A percentile compares a stretch with the other conserved stretches of the same genome.
phyloP scores from a whole-genome alignment of 176 grass and related monocot species.

The Otatea glauca region DNA sequence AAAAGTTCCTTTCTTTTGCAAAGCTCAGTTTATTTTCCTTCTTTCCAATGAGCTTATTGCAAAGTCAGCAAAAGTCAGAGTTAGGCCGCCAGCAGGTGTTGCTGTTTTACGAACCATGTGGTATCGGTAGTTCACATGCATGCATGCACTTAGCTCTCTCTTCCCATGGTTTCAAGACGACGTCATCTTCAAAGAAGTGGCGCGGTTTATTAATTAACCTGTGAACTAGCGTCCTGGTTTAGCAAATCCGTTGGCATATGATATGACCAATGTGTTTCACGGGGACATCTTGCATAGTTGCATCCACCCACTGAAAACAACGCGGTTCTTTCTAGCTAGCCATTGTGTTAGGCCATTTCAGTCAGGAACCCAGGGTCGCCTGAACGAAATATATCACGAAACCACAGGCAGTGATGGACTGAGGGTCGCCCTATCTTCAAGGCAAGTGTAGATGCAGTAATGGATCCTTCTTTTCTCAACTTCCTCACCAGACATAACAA shows the following conservation, averaged over 20 bases:
- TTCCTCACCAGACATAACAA: background rate
- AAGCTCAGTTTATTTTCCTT: background rate
- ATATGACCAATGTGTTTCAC: background rate
- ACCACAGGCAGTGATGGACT: no score
- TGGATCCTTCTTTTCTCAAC: background rate
- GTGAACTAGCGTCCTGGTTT: background rate
- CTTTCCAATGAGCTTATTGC: background rate
- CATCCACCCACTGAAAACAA: background rate
- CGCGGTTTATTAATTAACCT: background rate
- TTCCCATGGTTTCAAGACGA: background rate
- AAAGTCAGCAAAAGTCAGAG: conserved; percentile 5
- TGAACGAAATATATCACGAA: no score
- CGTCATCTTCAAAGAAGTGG: background rate
- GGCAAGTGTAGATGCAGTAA: no score
- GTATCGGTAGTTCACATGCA: background rate
- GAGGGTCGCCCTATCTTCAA: no score
- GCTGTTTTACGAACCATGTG: background rate
- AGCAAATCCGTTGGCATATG: no score
- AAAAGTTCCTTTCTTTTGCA: background rate
- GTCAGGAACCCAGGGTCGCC: no score
- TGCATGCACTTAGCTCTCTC: background rate
- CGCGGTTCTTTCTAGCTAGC: no score
- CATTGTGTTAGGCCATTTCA: no score
- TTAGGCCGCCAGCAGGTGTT: background rate
- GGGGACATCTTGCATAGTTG: background rate